Evolutionary conservation across 306 rosid species (phyloP), one percentile per base, ranked within the genome.

Genomic region (Senna siamea): DNA sequence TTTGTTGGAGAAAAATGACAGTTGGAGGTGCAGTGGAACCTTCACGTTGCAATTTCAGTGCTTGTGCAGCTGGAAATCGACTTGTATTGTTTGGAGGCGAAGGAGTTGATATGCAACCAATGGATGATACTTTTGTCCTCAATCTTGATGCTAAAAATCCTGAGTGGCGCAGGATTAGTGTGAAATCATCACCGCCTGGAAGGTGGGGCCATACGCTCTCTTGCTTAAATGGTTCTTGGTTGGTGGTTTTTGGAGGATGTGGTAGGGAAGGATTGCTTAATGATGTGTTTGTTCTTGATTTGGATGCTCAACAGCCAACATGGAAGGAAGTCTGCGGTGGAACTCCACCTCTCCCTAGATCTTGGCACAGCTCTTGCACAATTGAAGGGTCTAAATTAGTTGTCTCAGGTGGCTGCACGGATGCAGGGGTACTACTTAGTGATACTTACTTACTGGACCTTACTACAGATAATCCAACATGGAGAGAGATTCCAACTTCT

Each of bases 161-260:
- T 5, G 88, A 87, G 81, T 94, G 99, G 99, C 73, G 85, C 58
- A 84, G 93, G 84, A 83, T 94, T 62, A 90, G 85, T 6, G 98
- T 94, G 75, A 82, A 86, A 83, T 85, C 95, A 70, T 92, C 99
- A 56, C 99, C 99, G n/a, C 99, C 99, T 0, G 99, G 99, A 40
- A 88, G 98, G 6, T 94, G 99, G 98, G 99, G 99, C 72, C 99
- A 94, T 84, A 94, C 96, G 0, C 92, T 94, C 34, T 92, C 99
- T 4, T 89, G 96, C 76, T 70, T 94, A 53, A 88, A 94, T 55
- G 90, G 89, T 77, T 94, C 99, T 58, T 92, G 91, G 98, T 80
- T 94, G 46, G 92, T 94, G 23, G 92, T 94, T 51, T 94, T 94
- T 26, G 99, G 99, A 34, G 99, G 99, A 55, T 92, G 96, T 67